Evolutionary conservation across 2,329 filamentous ascomycete genomes (phyloP), one percentile per base, ranked within the genome.

Genomic region (Talaromyces sp.): DNA sequence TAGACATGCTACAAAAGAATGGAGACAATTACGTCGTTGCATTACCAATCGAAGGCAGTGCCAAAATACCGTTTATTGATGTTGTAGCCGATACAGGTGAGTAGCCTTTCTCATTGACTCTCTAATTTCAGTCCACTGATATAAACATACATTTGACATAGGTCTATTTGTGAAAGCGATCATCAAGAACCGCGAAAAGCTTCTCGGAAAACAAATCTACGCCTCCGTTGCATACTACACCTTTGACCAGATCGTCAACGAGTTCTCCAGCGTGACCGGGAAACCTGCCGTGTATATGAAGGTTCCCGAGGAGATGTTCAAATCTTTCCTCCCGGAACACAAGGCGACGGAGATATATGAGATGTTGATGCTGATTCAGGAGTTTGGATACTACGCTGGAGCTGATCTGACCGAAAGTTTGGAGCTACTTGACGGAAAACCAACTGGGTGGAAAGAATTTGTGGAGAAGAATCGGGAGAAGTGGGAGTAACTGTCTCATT

Each of bases 321-420:
- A 69, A 50, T 67, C 65, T 1, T 66, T 67, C 18, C 40, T 74
- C 6, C 68, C 69, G 2, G n/a, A 63, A 1, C 52, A 61, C 12
- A 56, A 68, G 2, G 68, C 76, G 66, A 53, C 82, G 61, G 84
- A 86, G 69, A 61, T 85, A 68, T 71, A 81, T 36, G 79, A 86
- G 70, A 86, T 84, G 63, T 79, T 84, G 70, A 71, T 79, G 47
- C 73, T 86, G 54, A 70, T 86, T 62, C 75, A 80, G 59, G 76
- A 81, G 27, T 81, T 77, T 33, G 83, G 83, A 0, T 86, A 86
- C 65, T 86, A 78, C 67, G 79, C 77, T 5, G 81, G 81, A 9
- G 79, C 65, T 27, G 60, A 64, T 33, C 61, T 74, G 27, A 65
- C 67, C 8, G 65, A 68, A 5, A 72, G 66, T 28, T 63, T 67